Base-by-base conservation (phyloP, 257 asterid species). In the Osmanthus fragrans region DNA sequence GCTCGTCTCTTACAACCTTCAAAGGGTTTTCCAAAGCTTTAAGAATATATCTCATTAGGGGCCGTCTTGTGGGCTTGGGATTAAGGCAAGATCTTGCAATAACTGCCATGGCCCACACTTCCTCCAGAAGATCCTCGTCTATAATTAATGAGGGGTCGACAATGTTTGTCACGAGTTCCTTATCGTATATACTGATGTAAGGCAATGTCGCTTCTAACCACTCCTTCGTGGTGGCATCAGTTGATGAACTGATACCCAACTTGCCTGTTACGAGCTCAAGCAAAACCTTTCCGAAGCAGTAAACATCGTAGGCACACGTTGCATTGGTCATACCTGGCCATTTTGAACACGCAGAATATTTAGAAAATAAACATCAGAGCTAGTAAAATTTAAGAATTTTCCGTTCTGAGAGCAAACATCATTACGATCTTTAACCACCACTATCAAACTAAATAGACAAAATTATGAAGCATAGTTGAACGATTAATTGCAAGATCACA, bases 21-120 rank as follows among this genome's bases (percentile, higher is more conserved):
- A 89, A 47, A 34, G 91, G 92, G 73, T 88, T 85, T 74, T 90
- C 92, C 79, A 90, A 77, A 8, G 95, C 92, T 81, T 83, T 86
- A 69, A 90, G 88, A 51, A 90, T 82, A 37, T 88, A 79, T 71
- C 86, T 78, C 91, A 90, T 88, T 18, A 83, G 70, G 19, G 92
- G 92, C 23, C 94, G 83, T 72, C 87, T 80, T 2, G 84, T 66
- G 25, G 95, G 84, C 75, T 80, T 84, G 42, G 90, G 92, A 60
- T 90, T 88, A 30, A 88, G 92, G 80, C 95, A 90, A 2, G 95
- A 86, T 78, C 85, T 84, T 10, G 95, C 92, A 11, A 90, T 86
- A 19, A 88, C 74, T 15, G 92, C 91, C 86, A 90, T 82, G 11
- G 90, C 90, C 92, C 90, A 88, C 29, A 84, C 91, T 80, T 84